A percentile compares a stretch with the other conserved stretches of the same genome.
phyloP scores from a whole-genome alignment of 129 eudicot genomes.

The Glebionis coronaria region DNA sequence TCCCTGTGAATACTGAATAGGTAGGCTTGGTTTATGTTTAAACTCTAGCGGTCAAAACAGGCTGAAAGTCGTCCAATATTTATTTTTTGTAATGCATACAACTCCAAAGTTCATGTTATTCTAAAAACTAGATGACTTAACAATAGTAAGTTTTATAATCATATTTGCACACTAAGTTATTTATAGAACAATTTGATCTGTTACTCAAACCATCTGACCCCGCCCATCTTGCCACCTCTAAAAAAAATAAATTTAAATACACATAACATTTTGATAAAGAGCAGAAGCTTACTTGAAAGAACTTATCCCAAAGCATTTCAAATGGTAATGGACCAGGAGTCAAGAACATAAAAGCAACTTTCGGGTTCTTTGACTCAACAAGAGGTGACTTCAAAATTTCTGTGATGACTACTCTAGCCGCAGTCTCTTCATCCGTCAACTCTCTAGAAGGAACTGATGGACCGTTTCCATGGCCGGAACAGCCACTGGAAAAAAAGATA shows the following conservation, averaged over 20 bases:
- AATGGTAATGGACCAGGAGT: slow-evolving; percentile 61
- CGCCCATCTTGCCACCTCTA: slow-evolving; percentile 3
- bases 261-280: not conserved
- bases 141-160: not conserved
- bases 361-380: slow-evolving; percentile 35
- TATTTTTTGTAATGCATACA: not conserved
- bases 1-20: not conserved
- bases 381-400: slow-evolving; percentile 51
- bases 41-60: not conserved
- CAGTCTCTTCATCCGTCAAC: slow-evolving; percentile 52
- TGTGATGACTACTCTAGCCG: slow-evolving; percentile 47
- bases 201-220: not conserved
- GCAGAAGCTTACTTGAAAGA: slow-evolving; percentile 50
- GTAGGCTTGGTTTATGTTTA: not conserved
- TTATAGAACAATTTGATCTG: not conserved
- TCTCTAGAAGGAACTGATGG: slow-evolving; percentile 43
- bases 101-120: not conserved
- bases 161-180: not conserved
- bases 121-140: not conserved
- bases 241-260: not conserved
- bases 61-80: not conserved
- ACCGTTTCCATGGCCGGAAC: slow-evolving; percentile 30
- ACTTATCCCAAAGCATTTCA: slow-evolving; percentile 63
- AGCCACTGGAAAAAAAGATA: slow-evolving; percentile 48
- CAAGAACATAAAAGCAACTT: slow-evolving; percentile 60